Conservation (phyloP, 345 rosid species). For the Boechera stricta region DNA sequence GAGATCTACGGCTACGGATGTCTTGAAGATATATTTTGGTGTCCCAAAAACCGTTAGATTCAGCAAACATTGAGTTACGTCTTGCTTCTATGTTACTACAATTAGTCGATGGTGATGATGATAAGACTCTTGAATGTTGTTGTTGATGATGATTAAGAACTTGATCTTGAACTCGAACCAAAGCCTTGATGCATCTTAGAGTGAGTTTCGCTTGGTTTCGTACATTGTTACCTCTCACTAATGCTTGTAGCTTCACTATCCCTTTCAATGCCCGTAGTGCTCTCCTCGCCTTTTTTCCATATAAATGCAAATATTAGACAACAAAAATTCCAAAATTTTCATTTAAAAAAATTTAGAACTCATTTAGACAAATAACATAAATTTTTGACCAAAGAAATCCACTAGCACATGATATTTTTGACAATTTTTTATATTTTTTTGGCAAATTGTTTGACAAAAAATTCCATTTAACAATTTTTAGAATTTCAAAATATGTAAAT, state of each 20-base stretch:
- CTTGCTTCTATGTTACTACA: conserved; percentile 44
- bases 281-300: conserved; percentile 63
- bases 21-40: conserved; percentile 64
- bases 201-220: conserved; percentile 76
- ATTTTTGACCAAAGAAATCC: neutral
- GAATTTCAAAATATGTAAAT: neutral
- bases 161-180: conserved; percentile 79
- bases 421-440: too few relatives aligned
- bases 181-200: conserved; percentile 77
- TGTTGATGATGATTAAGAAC: conserved; percentile 63
- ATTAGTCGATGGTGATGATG: conserved; percentile 35
- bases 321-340: neutral
- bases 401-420: neutral
- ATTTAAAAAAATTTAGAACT: neutral
- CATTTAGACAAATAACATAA: neutral
- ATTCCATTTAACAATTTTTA: neutral
- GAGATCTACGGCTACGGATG: conserved; percentile 60
- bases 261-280: conserved; percentile 90
- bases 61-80: conserved; percentile 60
- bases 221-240: conserved; percentile 91
- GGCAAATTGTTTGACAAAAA: neutral
- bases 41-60: conserved; percentile 57
- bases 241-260: conserved; percentile 88
- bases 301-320: neutral
- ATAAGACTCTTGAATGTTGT: conserved; percentile 53